These are phyloP conservation scores for Trichopus zeylanicus DNA, from an alignment of 116 monocot genomes.

Conservation along the genomic window DNA sequence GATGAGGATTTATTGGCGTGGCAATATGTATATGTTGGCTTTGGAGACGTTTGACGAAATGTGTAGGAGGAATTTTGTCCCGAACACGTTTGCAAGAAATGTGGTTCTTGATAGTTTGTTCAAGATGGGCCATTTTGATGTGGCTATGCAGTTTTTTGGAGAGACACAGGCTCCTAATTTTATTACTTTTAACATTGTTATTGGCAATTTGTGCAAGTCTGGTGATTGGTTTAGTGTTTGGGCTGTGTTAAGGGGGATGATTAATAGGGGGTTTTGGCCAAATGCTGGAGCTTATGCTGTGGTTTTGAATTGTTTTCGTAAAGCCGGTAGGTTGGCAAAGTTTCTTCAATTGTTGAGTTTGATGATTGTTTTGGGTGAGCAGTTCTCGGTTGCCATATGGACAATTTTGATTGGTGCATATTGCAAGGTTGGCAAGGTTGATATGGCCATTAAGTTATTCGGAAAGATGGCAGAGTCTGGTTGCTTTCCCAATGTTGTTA, in stretches of 20 bases:
- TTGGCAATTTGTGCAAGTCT: slow-evolving; percentile 27
- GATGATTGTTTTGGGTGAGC: slow-evolving; percentile 33
- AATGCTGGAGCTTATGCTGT: slow-evolving; percentile 22
- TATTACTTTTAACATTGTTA: slow-evolving; percentile 31
- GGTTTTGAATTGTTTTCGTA: slow-evolving; percentile 32
- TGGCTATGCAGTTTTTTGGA: slow-evolving; percentile 21
- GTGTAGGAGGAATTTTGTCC: slow-evolving; percentile 19
- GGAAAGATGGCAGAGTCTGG: slow-evolving; percentile 42
- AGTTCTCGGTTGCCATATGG: slow-evolving; percentile 32
- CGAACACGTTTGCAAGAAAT: slow-evolving; percentile 44
- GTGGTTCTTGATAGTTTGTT: slow-evolving; percentile 48
- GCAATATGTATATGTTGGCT: slow-evolving; percentile 22
- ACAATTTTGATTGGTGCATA: slow-evolving; percentile 40
- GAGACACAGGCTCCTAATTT: slow-evolving; percentile 26
- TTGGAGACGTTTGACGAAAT: slow-evolving; percentile 58
- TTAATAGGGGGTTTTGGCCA: slow-evolving; percentile 16
- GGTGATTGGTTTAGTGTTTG: slow-evolving; percentile 31
- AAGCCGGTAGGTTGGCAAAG: slow-evolving; percentile 20
- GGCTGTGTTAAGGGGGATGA: slow-evolving; percentile 27
- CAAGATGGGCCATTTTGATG: slow-evolving; percentile 15
- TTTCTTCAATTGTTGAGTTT: slow-evolving; percentile 33
- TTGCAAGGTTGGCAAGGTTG: slow-evolving; percentile 22
- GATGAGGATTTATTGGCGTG: slow-evolving; percentile 47
- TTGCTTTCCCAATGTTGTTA: slow-evolving; percentile 38
- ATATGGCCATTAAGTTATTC: slow-evolving; percentile 28